phyloP scores from a whole-genome alignment of 2,329 filamentous ascomycete species.

The Gnomoniopsis sp. region DNA sequence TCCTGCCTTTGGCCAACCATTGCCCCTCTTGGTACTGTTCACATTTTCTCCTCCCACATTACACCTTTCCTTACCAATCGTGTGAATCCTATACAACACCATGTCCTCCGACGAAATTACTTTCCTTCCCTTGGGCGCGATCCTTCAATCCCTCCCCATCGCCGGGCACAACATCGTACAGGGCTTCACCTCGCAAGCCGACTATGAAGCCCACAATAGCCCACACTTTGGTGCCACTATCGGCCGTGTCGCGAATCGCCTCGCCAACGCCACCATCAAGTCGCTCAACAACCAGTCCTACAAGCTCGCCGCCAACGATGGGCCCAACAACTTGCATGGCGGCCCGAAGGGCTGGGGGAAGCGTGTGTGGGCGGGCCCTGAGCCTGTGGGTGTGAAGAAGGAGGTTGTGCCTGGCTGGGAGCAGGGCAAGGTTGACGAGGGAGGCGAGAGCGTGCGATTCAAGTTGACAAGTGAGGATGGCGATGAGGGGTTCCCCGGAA shows the following conservation, averaged over 20 bases:
- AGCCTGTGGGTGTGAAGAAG: slow-evolving; percentile 47
- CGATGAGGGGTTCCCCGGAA: slow-evolving; percentile 88
- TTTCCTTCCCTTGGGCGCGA: slow-evolving; percentile 73
- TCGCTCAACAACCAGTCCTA: slow-evolving; percentile 70
- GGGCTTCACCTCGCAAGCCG: slow-evolving; percentile 71
- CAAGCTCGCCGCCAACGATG: slow-evolving; percentile 71
- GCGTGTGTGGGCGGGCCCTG: slow-evolving; percentile 71
- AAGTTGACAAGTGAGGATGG: slow-evolving; percentile 69
- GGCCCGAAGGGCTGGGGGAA: slow-evolving; percentile 78
- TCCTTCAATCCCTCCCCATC: slow-evolving; percentile 77
- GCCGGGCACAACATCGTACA: slow-evolving; percentile 83
- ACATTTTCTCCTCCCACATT: too few relatives aligned
- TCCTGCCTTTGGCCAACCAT: too few relatives aligned
- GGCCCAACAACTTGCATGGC: slow-evolving; percentile 71
- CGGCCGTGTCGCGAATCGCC: slow-evolving; percentile 78
- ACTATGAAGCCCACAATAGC: slow-evolving; percentile 71
- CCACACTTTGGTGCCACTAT: slow-evolving; percentile 93
- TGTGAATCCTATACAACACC: slow-evolving; percentile 27
- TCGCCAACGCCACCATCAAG: slow-evolving; percentile 67
- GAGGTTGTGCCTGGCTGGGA: slow-evolving; percentile 35
- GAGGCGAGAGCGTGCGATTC: slow-evolving; percentile 66
- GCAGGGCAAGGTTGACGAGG: slow-evolving; percentile 35
- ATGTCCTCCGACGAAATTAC: slow-evolving; percentile 47
- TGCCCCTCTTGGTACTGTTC: too few relatives aligned
- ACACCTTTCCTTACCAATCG: too few relatives aligned